Evolutionary conservation across 495 filamentous ascomycete species (phyloP), one percentile per base, ranked within the genome.

Genomic region (Wilcoxina mikolae): DNA sequence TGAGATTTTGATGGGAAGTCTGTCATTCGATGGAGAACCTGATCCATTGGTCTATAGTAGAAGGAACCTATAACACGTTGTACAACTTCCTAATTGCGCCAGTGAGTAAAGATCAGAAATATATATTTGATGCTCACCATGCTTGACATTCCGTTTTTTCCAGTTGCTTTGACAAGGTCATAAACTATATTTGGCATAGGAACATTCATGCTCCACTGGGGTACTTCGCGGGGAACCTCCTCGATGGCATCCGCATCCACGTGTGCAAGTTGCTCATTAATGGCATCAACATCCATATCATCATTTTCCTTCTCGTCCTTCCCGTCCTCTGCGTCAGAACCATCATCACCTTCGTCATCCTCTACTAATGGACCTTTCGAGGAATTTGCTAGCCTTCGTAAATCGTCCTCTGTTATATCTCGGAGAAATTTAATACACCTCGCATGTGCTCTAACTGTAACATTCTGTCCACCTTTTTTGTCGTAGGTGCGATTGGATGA

Each of bases 381-480:
- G 41, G 60, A 65, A 43, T 45, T 54, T 45, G 23, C 51, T 1
- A 82, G 78, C 53, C 73, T 70, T 18, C 76, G 71, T 66, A 78
- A 71, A 58, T 93, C 86, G 10, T 76, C 73, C 12, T 75, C 67
- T 3, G 74, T 78, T 12, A 84, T 84, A n/a, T 85, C 82, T 18
- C 85, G 76, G 20, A 89, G 55, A 31, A 85, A 82, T 66, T 82
- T 81, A 29, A 93, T 71, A 56, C 85, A 89, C 46, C 64, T 53
- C 9, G 64, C 63, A 58, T 62, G 64, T 2, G 56, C 62, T 46
- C 61, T 51, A 18, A 64, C 63, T 0, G 60, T 56, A 11, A 66
- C 60, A 50, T 42, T 51, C 28, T 53, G 35, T 11, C 54, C 51
- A 38, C 62, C 54, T 22, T 56, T 62, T 38, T 63, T 66, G 33